A percentile compares a stretch with the other conserved stretches of the same genome.
Evolutionary conservation across 352 stramenopile genomes (phyloP).

Genomic region (Pythium graminicola): DNA sequence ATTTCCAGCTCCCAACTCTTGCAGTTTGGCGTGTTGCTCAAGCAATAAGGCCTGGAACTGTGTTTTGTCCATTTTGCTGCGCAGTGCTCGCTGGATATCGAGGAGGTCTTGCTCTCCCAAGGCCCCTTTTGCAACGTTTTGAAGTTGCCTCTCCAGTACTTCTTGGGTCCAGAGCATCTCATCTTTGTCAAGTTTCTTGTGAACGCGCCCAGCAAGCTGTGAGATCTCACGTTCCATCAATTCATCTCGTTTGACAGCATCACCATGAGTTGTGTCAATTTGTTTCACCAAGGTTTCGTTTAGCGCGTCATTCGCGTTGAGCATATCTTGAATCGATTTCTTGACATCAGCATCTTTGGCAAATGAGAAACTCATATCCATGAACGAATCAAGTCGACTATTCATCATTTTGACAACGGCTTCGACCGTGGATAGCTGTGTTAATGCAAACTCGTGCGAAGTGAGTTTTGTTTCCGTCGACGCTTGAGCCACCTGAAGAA

Average conservation of each 20-base stretch:
- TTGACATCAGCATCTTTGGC: slow-evolving; percentile 72
- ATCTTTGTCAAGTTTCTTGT: slow-evolving; percentile 73
- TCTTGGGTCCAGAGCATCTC: slow-evolving; percentile 72
- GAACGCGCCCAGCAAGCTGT: slow-evolving; percentile 55
- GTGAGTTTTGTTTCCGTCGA: slow-evolving; percentile 30
- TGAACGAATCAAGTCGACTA: slow-evolving; percentile 47
- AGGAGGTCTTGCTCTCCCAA: slow-evolving; percentile 56
- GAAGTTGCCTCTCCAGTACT: slow-evolving; percentile 53
- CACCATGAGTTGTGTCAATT: slow-evolving; percentile 35
- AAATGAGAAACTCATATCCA: slow-evolving; percentile 57
- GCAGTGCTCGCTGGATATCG: slow-evolving; percentile 50
- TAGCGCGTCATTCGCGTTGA: slow-evolving; percentile 39
- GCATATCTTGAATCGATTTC: slow-evolving; percentile 57
- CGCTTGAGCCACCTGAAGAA: slow-evolving; percentile 27
- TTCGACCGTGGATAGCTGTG: slow-evolving; percentile 41
- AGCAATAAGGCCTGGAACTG: slow-evolving; percentile 50
- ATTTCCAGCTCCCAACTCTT: slow-evolving; percentile 17
- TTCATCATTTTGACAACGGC: slow-evolving; percentile 64
- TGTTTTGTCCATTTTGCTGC: slow-evolving; percentile 51
- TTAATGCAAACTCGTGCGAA: slow-evolving; percentile 41
- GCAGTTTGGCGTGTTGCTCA: slow-evolving; percentile 34
- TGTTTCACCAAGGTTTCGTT: slow-evolving; percentile 39
- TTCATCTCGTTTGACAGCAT: slow-evolving; percentile 44
- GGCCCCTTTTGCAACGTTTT: slow-evolving; percentile 57
- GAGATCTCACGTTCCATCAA: slow-evolving; percentile 49